Percentiles rank a stretch among this genome's conserved stretches.
Evolutionary conservation across 2,329 filamentous ascomycete species (phyloP).

Genomic region (Aureobasidium melanogenum): DNA sequence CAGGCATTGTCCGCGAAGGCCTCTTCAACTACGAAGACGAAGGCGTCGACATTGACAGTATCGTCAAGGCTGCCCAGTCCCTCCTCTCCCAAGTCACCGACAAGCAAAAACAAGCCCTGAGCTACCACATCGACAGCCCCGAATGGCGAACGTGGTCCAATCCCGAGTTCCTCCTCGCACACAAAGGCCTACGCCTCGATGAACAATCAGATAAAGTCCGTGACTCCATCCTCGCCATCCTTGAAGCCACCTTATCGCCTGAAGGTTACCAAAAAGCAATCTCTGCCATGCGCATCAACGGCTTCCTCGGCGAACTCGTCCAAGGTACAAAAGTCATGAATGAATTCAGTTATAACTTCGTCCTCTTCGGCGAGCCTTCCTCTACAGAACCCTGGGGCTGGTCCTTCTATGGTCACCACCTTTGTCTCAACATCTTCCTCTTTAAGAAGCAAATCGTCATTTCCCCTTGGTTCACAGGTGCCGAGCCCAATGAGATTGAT

Average conservation of each 20-base stretch:
- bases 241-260: conserved; percentile 52
- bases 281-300: conserved; percentile 63
- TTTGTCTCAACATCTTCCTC: conserved; percentile 64
- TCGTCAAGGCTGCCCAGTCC: conserved; percentile 43
- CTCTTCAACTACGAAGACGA: conserved; percentile 48
- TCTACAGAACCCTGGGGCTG: conserved; percentile 57
- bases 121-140: conserved; percentile 57
- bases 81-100: conserved; percentile 41
- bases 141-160: conserved; percentile 67
- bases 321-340: conserved; percentile 57
- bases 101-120: conserved; percentile 40
- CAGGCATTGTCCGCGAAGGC: conserved; percentile 18
- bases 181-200: conserved; percentile 63
- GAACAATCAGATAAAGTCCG: conserved; percentile 43
- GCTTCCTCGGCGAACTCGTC: conserved; percentile 63
- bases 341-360: conserved; percentile 67
- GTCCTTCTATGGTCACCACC: conserved; percentile 69
- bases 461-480: conserved; percentile 69
- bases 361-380: conserved; percentile 58
- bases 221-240: conserved; percentile 45
- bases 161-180: conserved; percentile 61
- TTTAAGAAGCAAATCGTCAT: conserved; percentile 57
- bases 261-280: conserved; percentile 65
- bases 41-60: conserved; percentile 48
- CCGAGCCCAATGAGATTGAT: conserved; percentile 70